These are phyloP conservation scores for Clitopilus passeckerianus DNA, from an alignment of 768 basidiomycete genomes.

Conservation along the genomic window DNA sequence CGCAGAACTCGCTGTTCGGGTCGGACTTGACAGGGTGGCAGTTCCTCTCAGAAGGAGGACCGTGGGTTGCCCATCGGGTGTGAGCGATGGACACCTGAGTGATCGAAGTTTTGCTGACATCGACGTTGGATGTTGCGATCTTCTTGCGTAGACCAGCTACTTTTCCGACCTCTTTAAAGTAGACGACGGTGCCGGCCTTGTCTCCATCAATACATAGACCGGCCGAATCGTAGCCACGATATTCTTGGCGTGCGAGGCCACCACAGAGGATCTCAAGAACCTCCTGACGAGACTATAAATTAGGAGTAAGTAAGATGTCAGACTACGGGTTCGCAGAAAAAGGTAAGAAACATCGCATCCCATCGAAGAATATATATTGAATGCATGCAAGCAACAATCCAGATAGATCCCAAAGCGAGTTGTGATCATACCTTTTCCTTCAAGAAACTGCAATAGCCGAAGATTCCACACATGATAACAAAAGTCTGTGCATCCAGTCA, in stretches of 20 bases:
- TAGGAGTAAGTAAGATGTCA: conserved; percentile 3
- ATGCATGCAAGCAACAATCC: not conserved
- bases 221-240: conserved; percentile 97
- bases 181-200: conserved; percentile 65
- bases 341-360: not conserved
- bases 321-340: not conserved
- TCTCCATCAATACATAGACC: conserved; percentile 91
- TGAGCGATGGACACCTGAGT: conserved; percentile 97
- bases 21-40: conserved; percentile 95
- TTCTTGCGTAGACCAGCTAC: conserved; percentile 89
- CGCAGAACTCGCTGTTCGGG: conserved; percentile 72
- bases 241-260: conserved; percentile 93
- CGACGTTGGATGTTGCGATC: conserved; percentile 65
- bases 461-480: conserved; percentile 85
- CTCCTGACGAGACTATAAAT: conserved; percentile 74
- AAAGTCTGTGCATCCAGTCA: not conserved
- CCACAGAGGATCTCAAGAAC: conserved; percentile 87
- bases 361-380: not conserved
- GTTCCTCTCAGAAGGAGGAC: conserved; percentile 80
- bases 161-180: conserved; percentile 98
- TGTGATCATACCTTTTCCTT: conserved; percentile 77
- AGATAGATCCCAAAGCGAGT: not conserved
- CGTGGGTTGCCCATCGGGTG: conserved; percentile 99
- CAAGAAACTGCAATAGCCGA: conserved; percentile 92
- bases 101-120: conserved; percentile 73